Conservation (phyloP, 2,329 filamentous ascomycete genomes). For the Parascedosporium putredinis region DNA sequence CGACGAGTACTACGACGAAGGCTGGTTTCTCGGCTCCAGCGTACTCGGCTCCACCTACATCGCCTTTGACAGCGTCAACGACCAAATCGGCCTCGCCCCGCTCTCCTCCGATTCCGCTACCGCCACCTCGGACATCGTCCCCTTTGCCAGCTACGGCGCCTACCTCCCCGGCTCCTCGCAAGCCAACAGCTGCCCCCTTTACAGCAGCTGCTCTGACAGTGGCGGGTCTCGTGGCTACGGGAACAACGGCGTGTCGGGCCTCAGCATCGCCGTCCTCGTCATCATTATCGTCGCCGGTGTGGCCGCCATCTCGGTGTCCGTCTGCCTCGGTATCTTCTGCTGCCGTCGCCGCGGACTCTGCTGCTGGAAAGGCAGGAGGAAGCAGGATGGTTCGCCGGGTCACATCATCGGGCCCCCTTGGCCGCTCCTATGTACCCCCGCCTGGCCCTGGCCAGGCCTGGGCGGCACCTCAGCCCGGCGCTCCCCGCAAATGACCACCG, state of each 20-base stretch:
- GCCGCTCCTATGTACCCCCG: not conserved
- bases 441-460: not conserved
- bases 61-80: constrained; percentile 63
- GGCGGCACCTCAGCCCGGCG: too few relatives aligned
- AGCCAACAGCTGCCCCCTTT: not conserved
- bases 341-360: constrained; percentile 1
- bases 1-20: constrained; percentile 9
- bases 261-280: not conserved
- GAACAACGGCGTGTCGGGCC: too few relatives aligned
- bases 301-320: not conserved
- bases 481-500: not conserved
- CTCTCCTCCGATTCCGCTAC: constrained; percentile 40
- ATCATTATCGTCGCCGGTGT: not conserved
- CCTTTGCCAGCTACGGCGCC: constrained; percentile 1
- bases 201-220: not conserved
- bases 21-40: constrained; percentile 43
- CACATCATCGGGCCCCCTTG: not conserved
- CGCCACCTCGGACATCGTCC: constrained; percentile 15
- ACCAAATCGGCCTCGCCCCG: constrained; percentile 61
- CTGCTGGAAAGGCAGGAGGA: constrained; percentile 2
- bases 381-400: not conserved
- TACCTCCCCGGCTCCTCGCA: not conserved
- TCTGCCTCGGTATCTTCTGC: not conserved
- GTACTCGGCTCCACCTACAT: constrained; percentile 58
- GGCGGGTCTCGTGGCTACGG: too few relatives aligned